Conservation (phyloP, 2,329 filamentous ascomycete species). For the Domatiomyces globalis region DNA sequence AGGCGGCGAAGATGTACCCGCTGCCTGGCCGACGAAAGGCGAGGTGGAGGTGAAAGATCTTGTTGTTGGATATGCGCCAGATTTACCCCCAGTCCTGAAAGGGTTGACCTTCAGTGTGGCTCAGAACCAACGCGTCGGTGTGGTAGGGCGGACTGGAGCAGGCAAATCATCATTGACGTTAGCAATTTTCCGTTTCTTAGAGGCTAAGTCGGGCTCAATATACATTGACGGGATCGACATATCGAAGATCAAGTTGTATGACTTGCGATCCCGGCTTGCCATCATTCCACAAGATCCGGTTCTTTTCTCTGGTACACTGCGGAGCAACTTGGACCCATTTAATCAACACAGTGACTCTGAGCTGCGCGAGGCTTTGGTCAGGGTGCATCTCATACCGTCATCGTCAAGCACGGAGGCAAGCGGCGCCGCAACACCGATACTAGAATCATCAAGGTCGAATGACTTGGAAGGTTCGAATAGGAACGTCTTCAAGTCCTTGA, state of each 20-base stretch:
- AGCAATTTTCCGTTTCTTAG: conserved; percentile 64
- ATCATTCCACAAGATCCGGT: conserved; percentile 78
- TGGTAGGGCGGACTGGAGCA: conserved; percentile 63
- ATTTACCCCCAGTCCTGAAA: conserved; percentile 56
- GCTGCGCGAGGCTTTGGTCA: conserved; percentile 53
- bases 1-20: conserved; percentile 46
- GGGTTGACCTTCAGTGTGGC: conserved; percentile 53
- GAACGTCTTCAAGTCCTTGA: conserved; percentile 52
- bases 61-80: conserved; percentile 56
- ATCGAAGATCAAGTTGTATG: conserved; percentile 53
- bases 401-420: conserved; percentile 3
- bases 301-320: conserved; percentile 64
- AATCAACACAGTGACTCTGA: conserved; percentile 54
- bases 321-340: conserved; percentile 66
- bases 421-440: conserved; percentile 12
- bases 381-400: conserved; percentile 51
- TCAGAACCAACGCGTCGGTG: conserved; percentile 56
- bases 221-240: conserved; percentile 62
- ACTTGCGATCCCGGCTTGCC: conserved; percentile 57
- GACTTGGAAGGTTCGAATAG: conserved; percentile 34
- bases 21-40: conserved; percentile 63
- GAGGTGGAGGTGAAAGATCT: conserved; percentile 59
- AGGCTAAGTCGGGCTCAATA: conserved; percentile 51
- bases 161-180: conserved; percentile 65
- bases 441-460: conserved; percentile 10